phyloP scores from a whole-genome alignment of 148 eudicot species.

The Vaccinium macrocarpon region DNA sequence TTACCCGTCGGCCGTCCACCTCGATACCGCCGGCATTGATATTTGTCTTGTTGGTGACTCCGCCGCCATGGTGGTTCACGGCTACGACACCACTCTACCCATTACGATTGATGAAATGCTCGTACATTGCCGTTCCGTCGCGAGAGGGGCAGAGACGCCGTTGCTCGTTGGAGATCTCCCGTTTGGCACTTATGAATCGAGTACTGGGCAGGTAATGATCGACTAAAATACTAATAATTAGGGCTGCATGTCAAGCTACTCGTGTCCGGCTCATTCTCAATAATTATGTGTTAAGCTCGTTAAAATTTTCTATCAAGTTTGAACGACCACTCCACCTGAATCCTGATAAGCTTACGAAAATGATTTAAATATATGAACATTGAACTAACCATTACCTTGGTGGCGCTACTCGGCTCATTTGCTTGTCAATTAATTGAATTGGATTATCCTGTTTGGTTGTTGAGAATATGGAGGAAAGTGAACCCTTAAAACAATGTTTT shows the following conservation, averaged over 20 bases:
- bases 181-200: slow-evolving; percentile 83
- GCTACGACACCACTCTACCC: slow-evolving; percentile 86
- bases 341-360: background rate
- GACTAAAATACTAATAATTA: background rate
- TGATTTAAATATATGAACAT: background rate
- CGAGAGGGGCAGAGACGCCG: slow-evolving; percentile 79
- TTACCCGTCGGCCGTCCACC: slow-evolving; percentile 86
- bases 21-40: slow-evolving; percentile 84
- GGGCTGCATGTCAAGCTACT: too few species aligned
- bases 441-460: background rate
- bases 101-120: slow-evolving; percentile 85
- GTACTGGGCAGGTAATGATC: slow-evolving; percentile 54
- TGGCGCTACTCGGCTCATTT: background rate
- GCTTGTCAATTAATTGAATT: background rate
- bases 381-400: background rate
- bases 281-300: background rate
- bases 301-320: background rate
- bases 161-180: slow-evolving; percentile 91
- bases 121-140: slow-evolving; percentile 87
- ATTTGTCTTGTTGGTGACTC: slow-evolving; percentile 89
- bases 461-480: background rate
- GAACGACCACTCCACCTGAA: background rate
- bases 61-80: slow-evolving; percentile 95
- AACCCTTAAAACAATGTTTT: background rate
- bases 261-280: too few species aligned